phyloP scores from a whole-genome alignment of 208 protist genomes.

The Leishmania major region DNA sequence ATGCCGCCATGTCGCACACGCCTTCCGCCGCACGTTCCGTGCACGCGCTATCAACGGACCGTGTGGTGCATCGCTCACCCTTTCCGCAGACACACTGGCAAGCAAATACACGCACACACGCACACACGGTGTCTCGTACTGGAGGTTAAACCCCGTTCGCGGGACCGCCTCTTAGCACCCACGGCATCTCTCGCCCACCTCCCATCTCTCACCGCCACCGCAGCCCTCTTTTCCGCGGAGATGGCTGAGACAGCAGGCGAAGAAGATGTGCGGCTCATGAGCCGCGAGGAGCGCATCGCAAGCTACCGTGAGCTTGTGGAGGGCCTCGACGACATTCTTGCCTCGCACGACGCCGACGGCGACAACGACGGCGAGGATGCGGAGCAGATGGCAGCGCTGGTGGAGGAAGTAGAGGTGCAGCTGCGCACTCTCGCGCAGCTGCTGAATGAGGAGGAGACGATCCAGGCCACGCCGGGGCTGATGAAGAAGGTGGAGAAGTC shows the following conservation, averaged over 20 bases:
- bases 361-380: slow-evolving; percentile 30
- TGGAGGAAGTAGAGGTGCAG: slow-evolving; percentile 53
- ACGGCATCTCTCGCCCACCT: not conserved
- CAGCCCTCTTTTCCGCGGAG: not conserved
- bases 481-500: slow-evolving; percentile 28
- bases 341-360: slow-evolving; percentile 17
- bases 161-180: not conserved
- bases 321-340: slow-evolving; percentile 26
- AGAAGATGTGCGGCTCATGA: slow-evolving; percentile 34
- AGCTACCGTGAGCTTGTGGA: slow-evolving; percentile 36
- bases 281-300: slow-evolving; percentile 29
- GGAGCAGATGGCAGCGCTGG: slow-evolving; percentile 46
- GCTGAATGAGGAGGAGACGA: slow-evolving; percentile 61
- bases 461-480: slow-evolving; percentile 45
- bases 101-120: not conserved
- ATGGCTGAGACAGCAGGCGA: slow-evolving; percentile 4
- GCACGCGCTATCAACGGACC: not conserved
- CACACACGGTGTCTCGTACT: not conserved
- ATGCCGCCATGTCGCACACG: not conserved
- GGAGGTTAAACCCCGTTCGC: no score
- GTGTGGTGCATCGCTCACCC: not conserved
- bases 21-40: not conserved
- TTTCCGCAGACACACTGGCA: not conserved
- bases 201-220: not conserved
- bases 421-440: slow-evolving; percentile 41